Base-by-base conservation (phyloP, 371 early-diverging fungal genomes). In the Parasitella parasitica region DNA sequence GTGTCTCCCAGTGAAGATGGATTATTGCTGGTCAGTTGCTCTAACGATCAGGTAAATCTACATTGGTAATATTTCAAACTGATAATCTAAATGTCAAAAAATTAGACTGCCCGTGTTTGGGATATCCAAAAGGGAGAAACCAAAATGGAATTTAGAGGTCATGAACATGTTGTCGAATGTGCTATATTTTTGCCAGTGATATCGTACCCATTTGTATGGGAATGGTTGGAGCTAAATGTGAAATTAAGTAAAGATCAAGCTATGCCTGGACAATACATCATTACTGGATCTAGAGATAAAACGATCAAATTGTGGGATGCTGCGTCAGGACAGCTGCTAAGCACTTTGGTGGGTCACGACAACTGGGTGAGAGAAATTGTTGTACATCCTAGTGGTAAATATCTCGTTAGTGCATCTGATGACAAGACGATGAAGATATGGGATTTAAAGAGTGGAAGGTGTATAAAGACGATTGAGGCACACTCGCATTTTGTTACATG, bases 111-210 rank as follows among this genome's bases (percentile, higher is more conserved):
- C 7, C 83, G 91, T n/a, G 63, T 95, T 9, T 94, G 93, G 94
- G 92, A 94, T 63, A 64, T 81, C 0, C 52, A 75, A 8, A 77
- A 89, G n/a, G 93, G 94, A 35, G 91, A 91, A 52, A 84, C 86
- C 58, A 89, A 88, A 65, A 75, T 73, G 61, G 92, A 93, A 50
- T 73, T 95, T 64, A 83, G 91, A 51, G 97, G 94, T 13, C 97
- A 97, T 70, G 94, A 92, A 13, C 94, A 97, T 68, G 96, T 97
- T n/a, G 90, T 97, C 15, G 97, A 97, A 69, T 90, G 89, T 52
- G 90, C 91, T 0, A 86, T 83, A 6, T 96, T 96, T 78, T 92
- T 86, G 27, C 96, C 97, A 11, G 63, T 69, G 13, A 73, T 63
- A 12, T 80, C 90, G 2, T 85, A 88, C 63, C 80, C 86, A 26